Conservation (phyloP, 2,329 filamentous ascomycete genomes). For the Amylocarpus encephaloides region DNA sequence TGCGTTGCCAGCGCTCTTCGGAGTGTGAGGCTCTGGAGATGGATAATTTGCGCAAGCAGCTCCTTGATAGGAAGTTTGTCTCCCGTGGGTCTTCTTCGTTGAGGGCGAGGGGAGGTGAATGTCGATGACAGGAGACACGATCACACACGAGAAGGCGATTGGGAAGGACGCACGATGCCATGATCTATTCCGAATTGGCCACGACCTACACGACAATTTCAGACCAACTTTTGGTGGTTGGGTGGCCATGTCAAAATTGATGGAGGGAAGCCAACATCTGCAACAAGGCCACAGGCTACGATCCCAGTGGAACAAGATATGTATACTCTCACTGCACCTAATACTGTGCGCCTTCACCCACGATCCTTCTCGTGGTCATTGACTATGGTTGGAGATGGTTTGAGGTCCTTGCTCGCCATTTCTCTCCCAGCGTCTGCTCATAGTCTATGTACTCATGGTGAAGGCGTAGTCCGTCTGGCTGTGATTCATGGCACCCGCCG, state of each 20-base stretch:
- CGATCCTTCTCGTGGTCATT: too few relatives aligned
- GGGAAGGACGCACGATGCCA: not conserved
- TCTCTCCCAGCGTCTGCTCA: too few relatives aligned
- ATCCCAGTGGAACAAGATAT: too few relatives aligned
- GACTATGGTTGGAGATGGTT: too few relatives aligned
- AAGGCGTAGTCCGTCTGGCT: too few relatives aligned
- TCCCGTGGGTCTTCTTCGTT: constrained; percentile 63
- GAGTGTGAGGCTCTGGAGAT: constrained; percentile 60
- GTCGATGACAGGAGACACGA: constrained; percentile 64
- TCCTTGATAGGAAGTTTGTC: constrained; percentile 64
- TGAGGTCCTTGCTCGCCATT: too few relatives aligned
- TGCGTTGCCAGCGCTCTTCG: constrained; percentile 59
- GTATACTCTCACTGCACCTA: too few relatives aligned
- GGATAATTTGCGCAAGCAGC: constrained; percentile 37
- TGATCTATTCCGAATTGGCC: not conserved
- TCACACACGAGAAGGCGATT: not conserved
- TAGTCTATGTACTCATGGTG: too few relatives aligned
- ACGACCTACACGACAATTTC: not conserved
- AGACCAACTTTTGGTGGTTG: not conserved
- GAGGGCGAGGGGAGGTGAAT: constrained; percentile 65
- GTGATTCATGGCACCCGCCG: too few relatives aligned
- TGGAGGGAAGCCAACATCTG: not conserved
- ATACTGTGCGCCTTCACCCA: too few relatives aligned
- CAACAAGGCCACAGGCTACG: not conserved
- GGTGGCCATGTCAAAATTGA: not conserved